Percentiles rank a stretch among this genome's conserved stretches.
phyloP scores from a whole-genome alignment of 768 basidiomycete genomes.

The Austroboletus eburneus region DNA sequence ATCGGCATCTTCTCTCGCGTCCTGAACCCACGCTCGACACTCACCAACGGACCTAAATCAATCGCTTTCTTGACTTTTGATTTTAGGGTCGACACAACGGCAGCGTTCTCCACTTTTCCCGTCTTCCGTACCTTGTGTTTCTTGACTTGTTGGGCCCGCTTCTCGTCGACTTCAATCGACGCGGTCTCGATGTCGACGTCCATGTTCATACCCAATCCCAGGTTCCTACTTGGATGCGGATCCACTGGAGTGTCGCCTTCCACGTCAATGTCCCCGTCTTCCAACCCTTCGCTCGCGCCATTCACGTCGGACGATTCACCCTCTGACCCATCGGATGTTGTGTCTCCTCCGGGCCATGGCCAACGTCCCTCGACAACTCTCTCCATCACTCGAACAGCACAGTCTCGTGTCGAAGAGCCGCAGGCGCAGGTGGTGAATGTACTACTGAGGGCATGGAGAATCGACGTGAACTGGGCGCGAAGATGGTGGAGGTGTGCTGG shows the following conservation, averaged over 20 bases:
- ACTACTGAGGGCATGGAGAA: constrained; percentile 64
- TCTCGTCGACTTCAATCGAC: constrained; percentile 3
- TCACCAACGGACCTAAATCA: constrained; percentile 64
- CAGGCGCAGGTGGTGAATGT: constrained; percentile 77
- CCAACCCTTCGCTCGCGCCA: constrained; percentile 12
- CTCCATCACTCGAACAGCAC: constrained; percentile 61
- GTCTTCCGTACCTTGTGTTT: constrained; percentile 22
- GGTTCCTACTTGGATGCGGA: constrained; percentile 5
- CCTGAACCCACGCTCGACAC: constrained; percentile 54
- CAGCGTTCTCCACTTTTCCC: constrained; percentile 29
- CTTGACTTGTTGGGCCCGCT: constrained; percentile 10
- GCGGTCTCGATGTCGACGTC: constrained; percentile 23
- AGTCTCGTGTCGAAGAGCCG: constrained; percentile 56
- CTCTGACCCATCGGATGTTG: constrained; percentile 20
- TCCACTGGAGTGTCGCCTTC: constrained; percentile 19
- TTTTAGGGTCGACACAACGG: not conserved
- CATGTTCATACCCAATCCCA: constrained; percentile 22
- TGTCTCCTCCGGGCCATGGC: constrained; percentile 31
- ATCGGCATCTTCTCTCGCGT: constrained; percentile 53
- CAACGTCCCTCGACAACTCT: constrained; percentile 49
- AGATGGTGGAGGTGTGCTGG: constrained; percentile 48
- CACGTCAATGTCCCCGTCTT: constrained; percentile 22
- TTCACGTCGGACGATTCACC: constrained; percentile 14
- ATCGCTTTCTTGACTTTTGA: constrained; percentile 12
- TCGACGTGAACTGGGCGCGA: constrained; percentile 62